Percentiles rank a stretch among this genome's conserved stretches.
These are phyloP conservation scores for Penicillium samsonianum DNA, from an alignment of 495 filamentous ascomycete species.

Conservation along the genomic window DNA sequence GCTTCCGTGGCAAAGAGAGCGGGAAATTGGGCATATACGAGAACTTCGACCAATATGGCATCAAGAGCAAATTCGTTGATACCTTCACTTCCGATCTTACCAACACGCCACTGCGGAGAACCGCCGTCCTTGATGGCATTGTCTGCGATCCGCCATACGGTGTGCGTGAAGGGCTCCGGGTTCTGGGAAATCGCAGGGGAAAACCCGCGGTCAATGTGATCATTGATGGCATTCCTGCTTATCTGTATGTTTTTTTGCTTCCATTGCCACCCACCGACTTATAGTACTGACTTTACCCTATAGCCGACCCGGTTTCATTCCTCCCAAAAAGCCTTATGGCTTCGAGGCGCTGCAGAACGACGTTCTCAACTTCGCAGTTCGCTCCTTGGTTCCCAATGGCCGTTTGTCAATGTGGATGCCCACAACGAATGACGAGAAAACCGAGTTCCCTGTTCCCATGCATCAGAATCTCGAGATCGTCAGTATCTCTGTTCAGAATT, in stretches of 20 bases:
- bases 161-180: conserved; percentile 88
- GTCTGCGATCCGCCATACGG: conserved; percentile 98
- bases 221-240: conserved; percentile 67
- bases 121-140: conserved; percentile 75
- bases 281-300: conserved; percentile 15
- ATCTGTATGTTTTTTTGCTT: conserved; percentile 56
- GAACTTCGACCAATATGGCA: conserved; percentile 86
- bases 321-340: conserved; percentile 88
- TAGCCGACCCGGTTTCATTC: conserved; percentile 75
- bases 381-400: conserved; percentile 78
- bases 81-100: conserved; percentile 85
- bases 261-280: not conserved
- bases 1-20: conserved; percentile 69
- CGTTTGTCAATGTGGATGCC: conserved; percentile 97
- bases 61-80: conserved; percentile 64
- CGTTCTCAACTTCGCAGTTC: conserved; percentile 77
- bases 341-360: conserved; percentile 88
- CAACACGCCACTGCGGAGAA: conserved; percentile 71
- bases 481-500: conserved; percentile 77
- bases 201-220: conserved; percentile 59
- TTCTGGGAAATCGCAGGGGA: conserved; percentile 76
- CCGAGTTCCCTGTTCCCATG: conserved; percentile 72
- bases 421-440: conserved; percentile 75
- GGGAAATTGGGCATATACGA: conserved; percentile 54
- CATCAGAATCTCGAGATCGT: conserved; percentile 78